Base-by-base conservation (phyloP, 2,329 filamentous ascomycete species). In the Mycogone perniciosa region DNA sequence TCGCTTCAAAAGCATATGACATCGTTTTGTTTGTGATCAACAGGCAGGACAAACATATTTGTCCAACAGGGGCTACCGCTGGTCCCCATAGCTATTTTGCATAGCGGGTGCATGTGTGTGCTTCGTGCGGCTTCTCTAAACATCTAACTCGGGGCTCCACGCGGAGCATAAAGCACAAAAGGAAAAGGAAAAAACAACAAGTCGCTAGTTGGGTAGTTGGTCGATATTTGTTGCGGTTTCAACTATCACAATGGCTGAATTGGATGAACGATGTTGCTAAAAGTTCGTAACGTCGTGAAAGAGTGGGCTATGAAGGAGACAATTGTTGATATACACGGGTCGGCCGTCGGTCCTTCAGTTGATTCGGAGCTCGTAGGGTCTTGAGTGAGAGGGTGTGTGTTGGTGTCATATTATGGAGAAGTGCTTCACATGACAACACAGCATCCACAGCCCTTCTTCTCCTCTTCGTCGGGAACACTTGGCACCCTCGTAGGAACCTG, bases 401-500 rank as follows among this genome's bases (percentile, higher is more conserved):
- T 8, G 33, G 43, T 13, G 29, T 6, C 10, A 13, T 31, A 11
- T 13, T 9, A 34, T 26, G 5, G 13, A 37, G 35, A 38, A 20
- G 13, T 29, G 30, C 44, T 37, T 67, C 64, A 78, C 76, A 78
- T 78, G 55, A 78, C 67, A 45, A 75, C 64, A 56, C 76, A 78
- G 65, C 76, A 78, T 43, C 72, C 74, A 56, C 75, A 77, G n/a
- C 71, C 66, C 44, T 66, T 67, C 59, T 72, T 73, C 44, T 67
- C 64, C 31, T 71, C 64, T 33, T 64, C 61, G 11, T 67, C 62
- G 9, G 48, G 37, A n/a, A 62, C 55, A 35, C 60, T 55, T n/a
- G 56, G 57, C 31, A 41, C 39, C 30, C 44, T 38, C 30, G 43
- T 47, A 29, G 50, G 27, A 5, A 29, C 37, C 33, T 55, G 51